Evolutionary conservation across 345 rosid genomes (phyloP).

Genomic region (Brassica cretica): DNA sequence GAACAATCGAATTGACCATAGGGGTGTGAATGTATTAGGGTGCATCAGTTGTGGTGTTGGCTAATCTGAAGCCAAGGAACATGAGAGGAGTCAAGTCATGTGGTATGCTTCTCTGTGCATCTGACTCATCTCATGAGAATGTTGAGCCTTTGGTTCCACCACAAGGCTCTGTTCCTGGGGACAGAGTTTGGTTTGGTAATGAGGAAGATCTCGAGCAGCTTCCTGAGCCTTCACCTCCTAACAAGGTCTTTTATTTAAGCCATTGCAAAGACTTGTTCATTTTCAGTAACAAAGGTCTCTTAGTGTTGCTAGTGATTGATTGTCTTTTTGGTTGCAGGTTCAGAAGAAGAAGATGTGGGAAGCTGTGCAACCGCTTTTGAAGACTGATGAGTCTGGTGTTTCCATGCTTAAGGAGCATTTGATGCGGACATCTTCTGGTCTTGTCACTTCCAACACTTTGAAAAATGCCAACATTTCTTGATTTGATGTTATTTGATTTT

Average conservation of each 20-base stretch:
- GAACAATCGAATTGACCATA: not conserved
- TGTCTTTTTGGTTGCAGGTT: slow-evolving; percentile 47
- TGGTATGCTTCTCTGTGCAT: slow-evolving; percentile 93
- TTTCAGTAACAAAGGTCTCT: not conserved
- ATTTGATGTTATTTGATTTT: slow-evolving; percentile 12
- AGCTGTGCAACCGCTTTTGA: slow-evolving; percentile 77
- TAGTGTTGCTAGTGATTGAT: not conserved
- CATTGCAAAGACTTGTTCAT: not conserved
- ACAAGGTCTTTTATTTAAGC: slow-evolving; percentile 53
- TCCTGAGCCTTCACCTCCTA: slow-evolving; percentile 66
- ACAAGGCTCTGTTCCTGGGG: slow-evolving; percentile 67
- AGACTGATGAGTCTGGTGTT: slow-evolving; percentile 61
- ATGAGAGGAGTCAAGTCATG: slow-evolving; percentile 93
- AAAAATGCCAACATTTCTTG: slow-evolving; percentile 73
- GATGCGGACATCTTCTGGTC: slow-evolving; percentile 73
- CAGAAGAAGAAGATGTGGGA: slow-evolving; percentile 96
- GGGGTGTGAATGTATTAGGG: slow-evolving; percentile 41
- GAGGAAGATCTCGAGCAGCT: slow-evolving; percentile 52
- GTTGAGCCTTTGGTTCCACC: slow-evolving; percentile 88
- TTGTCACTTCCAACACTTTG: slow-evolving; percentile 54
- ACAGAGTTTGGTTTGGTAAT: slow-evolving; percentile 82
- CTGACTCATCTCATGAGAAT: slow-evolving; percentile 72
- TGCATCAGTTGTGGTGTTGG: slow-evolving; percentile 74
- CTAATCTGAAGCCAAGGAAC: slow-evolving; percentile 86
- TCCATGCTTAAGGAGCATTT: slow-evolving; percentile 60